phyloP scores from a whole-genome alignment of 768 basidiomycete genomes.

The Chalciporus chontae region DNA sequence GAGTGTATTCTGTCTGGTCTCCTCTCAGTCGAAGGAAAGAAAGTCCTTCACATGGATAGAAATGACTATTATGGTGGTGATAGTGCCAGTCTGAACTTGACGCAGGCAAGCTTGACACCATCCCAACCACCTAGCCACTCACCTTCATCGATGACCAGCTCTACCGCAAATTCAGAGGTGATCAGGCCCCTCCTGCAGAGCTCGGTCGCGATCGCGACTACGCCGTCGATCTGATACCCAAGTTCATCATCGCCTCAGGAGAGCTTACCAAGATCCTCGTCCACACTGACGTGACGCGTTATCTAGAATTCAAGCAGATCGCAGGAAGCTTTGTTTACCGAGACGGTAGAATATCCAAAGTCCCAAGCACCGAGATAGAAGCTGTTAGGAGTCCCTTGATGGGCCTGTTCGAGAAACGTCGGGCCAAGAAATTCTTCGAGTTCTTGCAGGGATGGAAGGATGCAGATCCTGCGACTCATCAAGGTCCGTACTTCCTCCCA shows the following conservation, averaged over 20 bases:
- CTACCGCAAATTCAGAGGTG: conserved; percentile 89
- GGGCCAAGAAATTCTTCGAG: conserved; percentile 98
- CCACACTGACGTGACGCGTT: conserved; percentile 97
- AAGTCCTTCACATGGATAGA: conserved; percentile 97
- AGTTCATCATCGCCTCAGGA: conserved; percentile 98
- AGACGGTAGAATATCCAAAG: conserved; percentile 95
- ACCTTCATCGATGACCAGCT: conserved; percentile 51
- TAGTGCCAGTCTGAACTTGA: conserved; percentile 93
- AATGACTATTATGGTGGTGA: conserved; percentile 99
- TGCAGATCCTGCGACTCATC: conserved; percentile 92
- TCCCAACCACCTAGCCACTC: conserved; percentile 8
- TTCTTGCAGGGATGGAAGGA: conserved; percentile 96
- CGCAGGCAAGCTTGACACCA: conserved; percentile 64
- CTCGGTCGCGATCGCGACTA: conserved; percentile 98
- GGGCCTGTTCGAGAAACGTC: conserved; percentile 98
- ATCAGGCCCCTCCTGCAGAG: conserved; percentile 71
- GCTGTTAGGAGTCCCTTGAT: conserved; percentile 93
- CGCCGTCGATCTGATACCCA: conserved; percentile 95
- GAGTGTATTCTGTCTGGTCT: conserved; percentile 98
- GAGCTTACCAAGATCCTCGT: conserved; percentile 98
- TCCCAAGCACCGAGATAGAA: conserved; percentile 96
- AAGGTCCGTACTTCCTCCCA: conserved; percentile 55
- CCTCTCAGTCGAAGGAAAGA: conserved; percentile 99
- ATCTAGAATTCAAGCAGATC: conserved; percentile 99
- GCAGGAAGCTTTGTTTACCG: conserved; percentile 97